phyloP scores from a whole-genome alignment of 1,284 basidiomycete species.

The Ustilago hordei region DNA sequence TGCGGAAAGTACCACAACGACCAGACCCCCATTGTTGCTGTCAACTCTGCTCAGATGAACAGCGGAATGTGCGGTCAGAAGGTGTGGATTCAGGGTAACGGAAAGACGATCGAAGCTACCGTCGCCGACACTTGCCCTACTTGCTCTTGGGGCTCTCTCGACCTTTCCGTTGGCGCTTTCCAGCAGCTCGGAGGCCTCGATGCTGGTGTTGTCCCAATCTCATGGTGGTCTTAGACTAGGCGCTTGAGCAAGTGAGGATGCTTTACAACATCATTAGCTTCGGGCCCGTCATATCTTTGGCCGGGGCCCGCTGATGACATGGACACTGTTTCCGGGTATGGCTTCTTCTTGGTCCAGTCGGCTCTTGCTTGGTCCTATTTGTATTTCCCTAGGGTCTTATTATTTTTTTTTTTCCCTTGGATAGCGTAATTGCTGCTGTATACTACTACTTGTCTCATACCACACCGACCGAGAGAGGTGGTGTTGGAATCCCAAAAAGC shows the following conservation, averaged over 20 bases:
- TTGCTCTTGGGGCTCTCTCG: conserved; percentile 48
- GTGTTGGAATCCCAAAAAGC: conserved; percentile 1
- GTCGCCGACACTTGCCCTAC: conserved; percentile 57
- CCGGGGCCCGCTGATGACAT: not conserved
- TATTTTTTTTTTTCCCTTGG: not conserved
- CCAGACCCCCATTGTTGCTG: conserved; percentile 31
- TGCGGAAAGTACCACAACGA: conserved; percentile 62
- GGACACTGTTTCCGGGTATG: not conserved
- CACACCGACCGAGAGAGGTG: not conserved
- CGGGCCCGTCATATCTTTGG: conserved; percentile 14
- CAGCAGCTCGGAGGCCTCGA: conserved; percentile 33
- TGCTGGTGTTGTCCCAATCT: conserved; percentile 43
- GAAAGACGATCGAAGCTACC: conserved; percentile 48
- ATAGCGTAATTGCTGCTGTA: conserved; percentile 8
- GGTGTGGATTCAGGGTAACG: conserved; percentile 40
- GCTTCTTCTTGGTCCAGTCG: not conserved
- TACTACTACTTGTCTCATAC: conserved; percentile 2
- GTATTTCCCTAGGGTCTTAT: conserved; percentile 5
- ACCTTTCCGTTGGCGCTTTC: conserved; percentile 58
- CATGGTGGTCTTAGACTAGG: conserved; percentile 38
- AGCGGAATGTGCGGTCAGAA: conserved; percentile 35
- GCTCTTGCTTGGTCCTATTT: not conserved
- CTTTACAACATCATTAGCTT: not conserved
- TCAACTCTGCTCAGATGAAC: conserved; percentile 50
- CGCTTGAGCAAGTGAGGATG: not conserved